These are phyloP conservation scores for Chalciporus pseudorubinellus DNA, from an alignment of 768 basidiomycete species.

Conservation along the genomic window DNA sequence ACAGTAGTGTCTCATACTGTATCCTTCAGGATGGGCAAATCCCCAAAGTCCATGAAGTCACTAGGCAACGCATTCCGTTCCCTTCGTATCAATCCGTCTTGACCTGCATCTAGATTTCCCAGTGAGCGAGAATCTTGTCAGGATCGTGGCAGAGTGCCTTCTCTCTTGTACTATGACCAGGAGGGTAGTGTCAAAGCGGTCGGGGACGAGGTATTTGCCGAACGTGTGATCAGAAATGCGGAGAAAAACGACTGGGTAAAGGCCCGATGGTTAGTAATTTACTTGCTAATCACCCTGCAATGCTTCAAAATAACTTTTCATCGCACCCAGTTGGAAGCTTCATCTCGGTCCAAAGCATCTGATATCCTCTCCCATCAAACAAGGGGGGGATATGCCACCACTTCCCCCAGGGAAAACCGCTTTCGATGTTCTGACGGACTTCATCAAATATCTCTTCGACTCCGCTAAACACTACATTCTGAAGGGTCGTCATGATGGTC, in stretches of 20 bases:
- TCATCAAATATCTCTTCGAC: slow-evolving; percentile 37
- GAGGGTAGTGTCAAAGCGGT: slow-evolving; percentile 33
- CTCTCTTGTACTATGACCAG: slow-evolving; percentile 41
- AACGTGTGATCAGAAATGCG: slow-evolving; percentile 33
- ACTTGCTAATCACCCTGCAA: no score
- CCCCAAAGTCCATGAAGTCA: slow-evolving; percentile 16
- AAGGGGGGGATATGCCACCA: slow-evolving; percentile 33
- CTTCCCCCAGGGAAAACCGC: slow-evolving; percentile 40
- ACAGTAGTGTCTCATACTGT: slow-evolving; percentile 29
- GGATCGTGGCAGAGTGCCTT: slow-evolving; percentile 42
- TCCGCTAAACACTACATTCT: slow-evolving; percentile 46
- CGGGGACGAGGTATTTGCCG: slow-evolving; percentile 38
- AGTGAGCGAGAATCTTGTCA: slow-evolving; percentile 33
- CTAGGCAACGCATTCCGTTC: neutral
- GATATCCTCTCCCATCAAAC: slow-evolving; percentile 19
- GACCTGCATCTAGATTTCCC: slow-evolving; percentile 22
- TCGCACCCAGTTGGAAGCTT: slow-evolving; percentile 32
- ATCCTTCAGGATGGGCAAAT: slow-evolving; percentile 33
- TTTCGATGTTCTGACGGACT: slow-evolving; percentile 46
- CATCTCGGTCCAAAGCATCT: slow-evolving; percentile 36
- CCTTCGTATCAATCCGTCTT: neutral
- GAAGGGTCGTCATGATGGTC: slow-evolving; percentile 38
- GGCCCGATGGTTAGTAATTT: slow-evolving; percentile 34
- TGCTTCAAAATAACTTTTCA: no score
- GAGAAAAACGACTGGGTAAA: slow-evolving; percentile 40